Evolutionary conservation across 805 yeast species (phyloP).

Genomic region (Tetrapisispora iriomotensis): DNA sequence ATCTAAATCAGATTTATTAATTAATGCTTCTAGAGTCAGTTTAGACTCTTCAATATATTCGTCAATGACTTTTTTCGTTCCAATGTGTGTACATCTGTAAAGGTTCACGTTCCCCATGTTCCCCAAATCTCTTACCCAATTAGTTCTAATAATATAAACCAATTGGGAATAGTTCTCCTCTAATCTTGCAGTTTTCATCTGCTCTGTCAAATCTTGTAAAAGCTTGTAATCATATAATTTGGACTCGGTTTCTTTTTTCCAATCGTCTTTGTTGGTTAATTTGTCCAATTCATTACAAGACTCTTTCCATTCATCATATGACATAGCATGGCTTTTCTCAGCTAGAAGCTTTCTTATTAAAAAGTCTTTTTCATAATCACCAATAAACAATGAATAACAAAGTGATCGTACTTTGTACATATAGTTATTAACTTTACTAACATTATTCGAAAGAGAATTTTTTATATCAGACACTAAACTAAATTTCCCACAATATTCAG

Average conservation of each 20-base stretch:
- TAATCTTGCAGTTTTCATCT: slow-evolving; percentile 50
- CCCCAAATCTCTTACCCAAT: slow-evolving; percentile 78
- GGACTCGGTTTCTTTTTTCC: slow-evolving; percentile 61
- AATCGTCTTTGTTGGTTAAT: slow-evolving; percentile 49
- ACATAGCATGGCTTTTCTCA: slow-evolving; percentile 40
- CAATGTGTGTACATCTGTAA: slow-evolving; percentile 70
- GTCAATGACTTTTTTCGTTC: slow-evolving; percentile 77
- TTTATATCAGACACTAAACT: background rate
- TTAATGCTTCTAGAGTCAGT: slow-evolving; percentile 24
- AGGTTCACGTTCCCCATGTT: slow-evolving; percentile 75
- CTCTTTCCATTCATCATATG: slow-evolving; percentile 58
- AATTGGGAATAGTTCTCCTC: slow-evolving; percentile 49
- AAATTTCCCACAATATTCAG: too few species aligned
- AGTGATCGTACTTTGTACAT: slow-evolving; percentile 5
- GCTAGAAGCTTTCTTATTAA: slow-evolving; percentile 31
- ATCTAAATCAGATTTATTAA: slow-evolving; percentile 37
- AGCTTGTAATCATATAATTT: slow-evolving; percentile 65
- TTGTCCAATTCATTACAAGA: slow-evolving; percentile 56
- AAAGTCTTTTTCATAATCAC: slow-evolving; percentile 26
- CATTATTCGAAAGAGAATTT: background rate
- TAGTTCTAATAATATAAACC: slow-evolving; percentile 69
- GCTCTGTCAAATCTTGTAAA: slow-evolving; percentile 41
- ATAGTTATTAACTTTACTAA: background rate
- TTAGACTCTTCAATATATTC: slow-evolving; percentile 76
- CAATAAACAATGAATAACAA: slow-evolving; percentile 10